A percentile compares a stretch with the other conserved stretches of the same genome.
Conservation (phyloP, 352 stramenopile species). For the Phytophthora aleatoria region DNA sequence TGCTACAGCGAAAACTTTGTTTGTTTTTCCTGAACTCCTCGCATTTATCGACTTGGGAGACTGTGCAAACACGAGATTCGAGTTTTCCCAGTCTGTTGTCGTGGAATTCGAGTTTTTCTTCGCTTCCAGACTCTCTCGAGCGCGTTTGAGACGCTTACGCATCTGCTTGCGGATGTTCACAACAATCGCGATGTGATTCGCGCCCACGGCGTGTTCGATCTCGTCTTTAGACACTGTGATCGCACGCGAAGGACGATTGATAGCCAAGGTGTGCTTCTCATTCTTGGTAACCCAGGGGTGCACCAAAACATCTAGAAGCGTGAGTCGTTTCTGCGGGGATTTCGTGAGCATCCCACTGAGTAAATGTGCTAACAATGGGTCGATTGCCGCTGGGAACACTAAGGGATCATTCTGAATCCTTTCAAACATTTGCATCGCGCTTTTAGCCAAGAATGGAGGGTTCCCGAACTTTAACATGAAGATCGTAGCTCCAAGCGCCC, state of each 20-base stretch:
- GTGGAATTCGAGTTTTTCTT: background rate
- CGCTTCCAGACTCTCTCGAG: slow-evolving; percentile 34
- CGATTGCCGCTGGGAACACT: slow-evolving; percentile 59
- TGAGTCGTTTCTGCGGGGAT: slow-evolving; percentile 55
- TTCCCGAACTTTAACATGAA: slow-evolving; percentile 91
- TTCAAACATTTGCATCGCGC: slow-evolving; percentile 88
- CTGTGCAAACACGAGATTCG: slow-evolving; percentile 9
- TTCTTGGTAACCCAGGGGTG: slow-evolving; percentile 84
- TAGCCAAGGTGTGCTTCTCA: slow-evolving; percentile 38
- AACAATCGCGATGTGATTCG: slow-evolving; percentile 61
- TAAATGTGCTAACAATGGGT: slow-evolving; percentile 62
- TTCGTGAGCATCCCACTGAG: slow-evolving; percentile 75
- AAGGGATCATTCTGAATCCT: slow-evolving; percentile 84
- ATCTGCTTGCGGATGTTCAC: slow-evolving; percentile 77
- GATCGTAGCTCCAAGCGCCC: slow-evolving; percentile 88
- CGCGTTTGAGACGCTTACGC: slow-evolving; percentile 59
- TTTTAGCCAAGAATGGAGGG: slow-evolving; percentile 90
- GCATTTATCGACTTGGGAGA: slow-evolving; percentile 22
- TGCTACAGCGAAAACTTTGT: slow-evolving; percentile 38
- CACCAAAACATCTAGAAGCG: slow-evolving; percentile 68
- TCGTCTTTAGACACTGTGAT: slow-evolving; percentile 83
- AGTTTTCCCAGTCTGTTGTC: slow-evolving; percentile 19
- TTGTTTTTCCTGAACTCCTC: slow-evolving; percentile 21
- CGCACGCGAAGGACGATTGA: slow-evolving; percentile 32
- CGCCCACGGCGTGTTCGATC: slow-evolving; percentile 67